Evolutionary conservation across 306 rosid genomes (phyloP), one percentile per base, ranked within the genome.

Genomic region (Pyrus betulifolia): DNA sequence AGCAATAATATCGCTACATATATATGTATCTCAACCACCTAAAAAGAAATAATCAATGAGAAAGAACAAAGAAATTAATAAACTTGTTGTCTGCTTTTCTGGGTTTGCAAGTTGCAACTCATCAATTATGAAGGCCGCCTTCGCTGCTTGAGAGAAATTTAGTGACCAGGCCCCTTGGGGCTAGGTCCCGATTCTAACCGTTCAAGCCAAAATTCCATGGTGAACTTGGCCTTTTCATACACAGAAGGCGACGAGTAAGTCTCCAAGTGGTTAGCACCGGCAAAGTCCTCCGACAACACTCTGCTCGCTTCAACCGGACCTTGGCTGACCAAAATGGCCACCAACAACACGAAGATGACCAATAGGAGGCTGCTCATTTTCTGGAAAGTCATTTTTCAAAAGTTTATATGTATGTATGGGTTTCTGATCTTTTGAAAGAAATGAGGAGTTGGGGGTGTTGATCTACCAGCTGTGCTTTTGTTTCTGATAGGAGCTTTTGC

Each of bases 101-200:
- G 45, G 45, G 45, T 8, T 40, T 40, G 45, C 45, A 40, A 40
- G 11, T 2, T 40, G 45, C 45, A 40, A 40, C 11, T 40, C 11
- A 40, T 40, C 45, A 8, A 40, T 40, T 8, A 8, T 40, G 45
- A 40, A 40, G 45, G 45, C 45, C 45, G 10, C 45, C 10, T 40
- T 40, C 11, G 45, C 45, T 40, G 45, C 45, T 40, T 40, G 45
- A 40, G 45, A 40, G 10, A 40, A 40, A 40, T 40, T 40, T 78
- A 83, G 69, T 79, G 86, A 71, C 86, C 83, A 3, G 75, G 72
- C 28, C 86, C 84, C 46, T 45, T n/a, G 28, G 81, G 81, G 57
- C 86, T 83, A 11, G 78, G 86, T 44, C 86, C 86, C 6, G 86
- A 83, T 14, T 81, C 76, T 15, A 83, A 74, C 40, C 64, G 74